Base-by-base conservation (phyloP, 768 basidiomycete genomes). In the Lentinula sp. region DNA sequence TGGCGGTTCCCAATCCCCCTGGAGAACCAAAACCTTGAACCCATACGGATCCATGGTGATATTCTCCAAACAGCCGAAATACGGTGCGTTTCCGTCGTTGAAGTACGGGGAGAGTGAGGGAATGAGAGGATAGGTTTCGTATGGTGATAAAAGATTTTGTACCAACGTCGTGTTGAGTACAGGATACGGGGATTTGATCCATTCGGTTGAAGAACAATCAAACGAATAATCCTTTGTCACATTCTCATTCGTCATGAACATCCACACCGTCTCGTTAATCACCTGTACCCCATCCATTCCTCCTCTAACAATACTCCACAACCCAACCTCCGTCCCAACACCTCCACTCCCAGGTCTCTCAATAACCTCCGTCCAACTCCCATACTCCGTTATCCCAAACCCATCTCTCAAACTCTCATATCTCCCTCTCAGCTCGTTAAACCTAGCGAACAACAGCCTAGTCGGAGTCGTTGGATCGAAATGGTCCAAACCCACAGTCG, bases 401-500 rank as follows among this genome's bases (percentile, higher is more conserved):
- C 95, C 95, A 66, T 97, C 95, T 28, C 70, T 91, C 91, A 10
- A 96, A 79, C 2, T 89, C 80, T 23, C 83, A 72, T 88, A 96
- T 13, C 78, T 73, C 5, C 70, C 70, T 34, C 95, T 88, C 40
- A 96, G 78, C 67, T 84, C 79, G 60, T 88, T 71, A 75, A 92
- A 87, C 57, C 89, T 91, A 16, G 83, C 70, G 67, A 92, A 85
- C 61, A 92, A 69, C 60, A 93, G 87, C 42, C 89, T 84, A 42
- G 81, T 80, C 67, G 91, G 87, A 11, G 87, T 76, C 2, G 94
- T 95, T 31, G 93, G 93, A 72, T 97, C 95, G 70, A 96, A 96
- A 71, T 97, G 95, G 67, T 97, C 95, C 35, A 95, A 84, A 2
- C 90, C 84, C 71, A 96, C 95, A 92, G 91, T 95, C 66, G 91